phyloP scores from a whole-genome alignment of 164 flowering plant genomes.

The Santalum album region DNA sequence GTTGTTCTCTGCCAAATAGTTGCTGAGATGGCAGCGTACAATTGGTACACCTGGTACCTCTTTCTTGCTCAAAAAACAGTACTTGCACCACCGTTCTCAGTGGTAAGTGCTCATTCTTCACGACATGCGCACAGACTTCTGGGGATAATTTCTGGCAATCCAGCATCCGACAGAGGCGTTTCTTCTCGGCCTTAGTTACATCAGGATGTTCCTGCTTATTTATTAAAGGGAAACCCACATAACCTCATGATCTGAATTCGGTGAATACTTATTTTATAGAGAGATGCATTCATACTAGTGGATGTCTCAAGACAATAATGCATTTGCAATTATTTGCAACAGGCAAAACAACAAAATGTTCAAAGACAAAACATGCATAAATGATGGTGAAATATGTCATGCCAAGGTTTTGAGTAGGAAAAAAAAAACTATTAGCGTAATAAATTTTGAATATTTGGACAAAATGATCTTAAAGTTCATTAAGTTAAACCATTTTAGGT shows the following conservation, averaged over 20 bases:
- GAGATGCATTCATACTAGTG: too few relatives aligned
- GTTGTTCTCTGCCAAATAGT: conserved; percentile 1
- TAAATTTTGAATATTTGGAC: too few relatives aligned
- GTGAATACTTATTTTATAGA: too few relatives aligned
- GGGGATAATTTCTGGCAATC: conserved; percentile 74
- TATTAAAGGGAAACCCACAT: neutral
- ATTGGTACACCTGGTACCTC: conserved; percentile 17
- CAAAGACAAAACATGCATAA: neutral
- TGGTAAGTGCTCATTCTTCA: conserved; percentile 73
- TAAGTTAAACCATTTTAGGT: too few relatives aligned
- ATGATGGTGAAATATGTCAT: neutral
- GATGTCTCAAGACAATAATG: neutral
- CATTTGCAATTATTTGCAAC: neutral
- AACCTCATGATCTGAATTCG: neutral
- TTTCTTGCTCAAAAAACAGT: conserved; percentile 73
- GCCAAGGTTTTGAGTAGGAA: too few relatives aligned
- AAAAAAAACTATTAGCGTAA: too few relatives aligned
- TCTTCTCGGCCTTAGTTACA: conserved; percentile 59
- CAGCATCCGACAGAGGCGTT: conserved; percentile 54
- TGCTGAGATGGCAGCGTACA: conserved; percentile 9
- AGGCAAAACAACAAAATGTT: neutral
- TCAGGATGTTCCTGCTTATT: conserved; percentile 57
- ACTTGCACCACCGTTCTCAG: conserved; percentile 87
- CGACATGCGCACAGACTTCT: conserved; percentile 61
- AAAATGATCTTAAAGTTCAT: too few relatives aligned